Base-by-base conservation (phyloP, 2,329 filamentous ascomycete species). In the Apiospora arundinis region DNA sequence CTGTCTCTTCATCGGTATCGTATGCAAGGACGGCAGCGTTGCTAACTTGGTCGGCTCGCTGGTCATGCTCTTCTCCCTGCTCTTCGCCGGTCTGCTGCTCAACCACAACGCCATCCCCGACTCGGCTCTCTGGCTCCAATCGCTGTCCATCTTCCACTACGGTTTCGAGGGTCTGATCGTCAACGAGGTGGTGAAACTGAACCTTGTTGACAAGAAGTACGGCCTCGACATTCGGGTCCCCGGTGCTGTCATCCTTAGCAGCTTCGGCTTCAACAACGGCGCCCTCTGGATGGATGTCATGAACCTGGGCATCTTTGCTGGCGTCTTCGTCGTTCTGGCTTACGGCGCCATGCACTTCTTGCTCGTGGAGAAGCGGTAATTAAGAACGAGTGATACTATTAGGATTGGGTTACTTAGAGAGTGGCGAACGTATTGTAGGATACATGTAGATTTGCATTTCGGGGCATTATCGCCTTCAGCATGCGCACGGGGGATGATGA, bases 71-170 rank as follows among this genome's bases (percentile, higher is more conserved):
- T 99, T 99, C 86, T 97, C 93, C 80, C 85, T 99, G 73, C 88
- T 99, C 12, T 98, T 99, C 81, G 95, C 95, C 0, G 96, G 96
- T 71, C 91, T 99, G 72, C 87, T 99, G 71, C 89, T 99, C 73
- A 99, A 99, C 81, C 95, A 97, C 80, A 92, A 98, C 80, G 95
- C 94, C 42, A 98, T 98, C 69, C 96, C 96, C 1, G 87, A 89
- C 68, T 90, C 93, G 1, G 93, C 95, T 2, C 83, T 95, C 73
- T 99, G 96, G 96, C 83, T 99, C 69, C 96, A 99, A 85, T 90
- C 89, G 83, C 85, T 99, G 11, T 98, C 95, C 1, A 99, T 99
- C 74, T 99, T 99, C 88, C 96, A 99, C 81, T 99, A 97, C 79
- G 95, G 92, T 6, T 98, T 98, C 77, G 96, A 99, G 85, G 93